A percentile compares a stretch with the other conserved stretches of the same genome.
phyloP scores from a whole-genome alignment of 176 grass and related monocot species.

The Alloteropsis semialata region DNA sequence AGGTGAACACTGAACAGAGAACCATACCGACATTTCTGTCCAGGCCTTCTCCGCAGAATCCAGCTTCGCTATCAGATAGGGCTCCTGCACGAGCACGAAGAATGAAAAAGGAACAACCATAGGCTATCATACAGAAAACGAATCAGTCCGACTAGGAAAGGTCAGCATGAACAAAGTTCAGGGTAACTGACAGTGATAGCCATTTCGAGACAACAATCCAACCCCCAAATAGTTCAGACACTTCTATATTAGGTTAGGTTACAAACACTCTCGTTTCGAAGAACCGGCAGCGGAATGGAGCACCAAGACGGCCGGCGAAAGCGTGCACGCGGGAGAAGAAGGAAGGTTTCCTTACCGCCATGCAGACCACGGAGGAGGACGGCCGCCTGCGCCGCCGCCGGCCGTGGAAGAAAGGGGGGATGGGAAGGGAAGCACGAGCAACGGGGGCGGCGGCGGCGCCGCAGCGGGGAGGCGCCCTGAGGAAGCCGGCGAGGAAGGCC shows the following conservation, averaged over 20 bases:
- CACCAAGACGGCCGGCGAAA: not conserved
- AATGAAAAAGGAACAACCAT: not conserved
- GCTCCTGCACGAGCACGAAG: conserved; percentile 51
- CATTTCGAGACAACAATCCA: not conserved
- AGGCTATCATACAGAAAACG: not conserved
- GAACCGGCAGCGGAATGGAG: not conserved
- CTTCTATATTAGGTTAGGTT: not conserved
- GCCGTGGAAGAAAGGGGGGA: not conserved
- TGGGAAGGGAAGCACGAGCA: not conserved
- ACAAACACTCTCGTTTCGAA: not conserved
- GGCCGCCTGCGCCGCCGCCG: conserved; percentile 35
- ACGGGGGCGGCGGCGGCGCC: conserved; percentile 14
- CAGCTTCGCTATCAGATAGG: conserved; percentile 80
- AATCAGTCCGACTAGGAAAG: not conserved
- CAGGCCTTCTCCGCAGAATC: conserved; percentile 84
- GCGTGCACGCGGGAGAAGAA: not conserved
- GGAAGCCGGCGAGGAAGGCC: conserved; percentile 55
- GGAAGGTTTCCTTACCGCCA: conserved; percentile 52
- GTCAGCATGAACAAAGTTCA: not conserved
- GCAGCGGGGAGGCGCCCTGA: conserved; percentile 45
- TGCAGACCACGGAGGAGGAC: conserved; percentile 60
- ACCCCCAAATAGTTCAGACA: not conserved
- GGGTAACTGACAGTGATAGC: not conserved
- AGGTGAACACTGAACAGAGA: conserved; percentile 8
- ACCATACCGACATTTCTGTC: conserved; percentile 92